Conservation (phyloP, 805 yeast genomes). For the Metschnikowia aberdeeniae region DNA sequence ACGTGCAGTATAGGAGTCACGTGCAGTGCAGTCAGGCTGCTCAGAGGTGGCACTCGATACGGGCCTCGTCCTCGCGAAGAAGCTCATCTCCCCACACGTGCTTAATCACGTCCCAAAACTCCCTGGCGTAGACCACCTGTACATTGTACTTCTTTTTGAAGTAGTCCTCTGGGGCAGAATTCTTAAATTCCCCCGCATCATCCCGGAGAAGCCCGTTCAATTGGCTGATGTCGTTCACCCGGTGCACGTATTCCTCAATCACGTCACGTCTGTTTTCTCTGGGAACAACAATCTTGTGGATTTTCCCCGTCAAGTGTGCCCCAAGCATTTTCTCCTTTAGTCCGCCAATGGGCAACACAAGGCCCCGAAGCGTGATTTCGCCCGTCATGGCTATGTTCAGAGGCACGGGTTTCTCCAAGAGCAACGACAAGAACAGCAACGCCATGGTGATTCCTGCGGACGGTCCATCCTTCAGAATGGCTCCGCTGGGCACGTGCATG, state of each 20-base stretch:
- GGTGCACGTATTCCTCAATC: constrained; percentile 48
- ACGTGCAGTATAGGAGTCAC: neutral
- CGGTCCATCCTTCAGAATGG: constrained; percentile 46
- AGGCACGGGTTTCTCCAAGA: constrained; percentile 42
- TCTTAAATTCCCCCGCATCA: constrained; percentile 29
- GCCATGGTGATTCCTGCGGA: constrained; percentile 52
- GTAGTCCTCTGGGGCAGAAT: constrained; percentile 47
- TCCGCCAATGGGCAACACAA: constrained; percentile 80
- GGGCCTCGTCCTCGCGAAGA: constrained; percentile 17
- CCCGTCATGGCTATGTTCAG: constrained; percentile 76
- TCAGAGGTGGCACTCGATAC: constrained; percentile 14
- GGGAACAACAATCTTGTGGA: constrained; percentile 62
- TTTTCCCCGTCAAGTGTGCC: constrained; percentile 64
- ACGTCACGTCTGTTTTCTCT: constrained; percentile 66
- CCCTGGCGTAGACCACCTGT: constrained; percentile 61
- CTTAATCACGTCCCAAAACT: constrained; percentile 71
- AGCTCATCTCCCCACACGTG: constrained; percentile 63
- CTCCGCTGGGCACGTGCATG: constrained; percentile 48
- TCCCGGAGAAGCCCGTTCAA: constrained; percentile 37
- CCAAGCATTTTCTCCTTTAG: constrained; percentile 73
- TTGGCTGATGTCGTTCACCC: constrained; percentile 30
- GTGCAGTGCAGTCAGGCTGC: neutral
- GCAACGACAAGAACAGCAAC: constrained; percentile 41
- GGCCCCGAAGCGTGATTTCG: constrained; percentile 74
- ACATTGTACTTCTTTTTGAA: constrained; percentile 54